A percentile compares a stretch with the other conserved stretches of the same genome.
phyloP scores from a whole-genome alignment of 305 asterid species.

The Rubia tinctorum region DNA sequence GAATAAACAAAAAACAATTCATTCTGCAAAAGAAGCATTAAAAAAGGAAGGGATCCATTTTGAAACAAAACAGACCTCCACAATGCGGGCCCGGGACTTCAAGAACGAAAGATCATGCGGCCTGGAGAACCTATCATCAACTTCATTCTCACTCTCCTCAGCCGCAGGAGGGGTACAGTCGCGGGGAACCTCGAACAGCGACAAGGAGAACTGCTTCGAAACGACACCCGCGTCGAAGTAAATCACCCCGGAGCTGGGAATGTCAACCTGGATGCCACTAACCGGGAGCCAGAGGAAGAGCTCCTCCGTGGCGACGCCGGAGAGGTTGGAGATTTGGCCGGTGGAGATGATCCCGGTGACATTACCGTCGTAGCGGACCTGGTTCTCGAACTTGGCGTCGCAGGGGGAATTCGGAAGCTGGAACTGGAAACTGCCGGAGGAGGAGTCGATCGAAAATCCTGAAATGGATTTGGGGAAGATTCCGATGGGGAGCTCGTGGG shows the following conservation, averaged over 20 bases:
- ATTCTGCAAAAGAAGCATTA: background rate
- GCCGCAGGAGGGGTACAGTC: conserved; percentile 41
- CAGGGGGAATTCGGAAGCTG: conserved; percentile 54
- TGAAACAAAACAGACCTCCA: conserved; percentile 36
- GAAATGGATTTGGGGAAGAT: conserved; percentile 70
- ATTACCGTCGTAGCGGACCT: conserved; percentile 51
- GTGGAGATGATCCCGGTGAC: conserved; percentile 50
- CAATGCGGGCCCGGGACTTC: conserved; percentile 20
- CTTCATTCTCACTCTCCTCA: conserved; percentile 1
- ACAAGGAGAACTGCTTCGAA: conserved; percentile 75
- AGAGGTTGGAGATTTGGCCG: conserved; percentile 49
- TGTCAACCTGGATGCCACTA: conserved; percentile 60
- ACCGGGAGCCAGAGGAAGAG: conserved; percentile 87
- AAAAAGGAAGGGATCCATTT: background rate
- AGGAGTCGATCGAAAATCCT: conserved; percentile 41
- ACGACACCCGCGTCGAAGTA: conserved; percentile 83
- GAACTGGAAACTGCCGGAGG: conserved; percentile 54
- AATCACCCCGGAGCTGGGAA: conserved; percentile 87
- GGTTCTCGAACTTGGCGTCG: conserved; percentile 74
- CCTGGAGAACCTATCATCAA: background rate
- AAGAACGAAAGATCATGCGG: conserved; percentile 27
- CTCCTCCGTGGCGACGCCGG: conserved; percentile 77
- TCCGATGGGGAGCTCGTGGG: conserved; percentile 73
- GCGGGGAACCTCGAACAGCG: conserved; percentile 74
- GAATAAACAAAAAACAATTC: background rate